Evolutionary conservation across 495 filamentous ascomycete species (phyloP).

Genomic region (Viridothelium virens): DNA sequence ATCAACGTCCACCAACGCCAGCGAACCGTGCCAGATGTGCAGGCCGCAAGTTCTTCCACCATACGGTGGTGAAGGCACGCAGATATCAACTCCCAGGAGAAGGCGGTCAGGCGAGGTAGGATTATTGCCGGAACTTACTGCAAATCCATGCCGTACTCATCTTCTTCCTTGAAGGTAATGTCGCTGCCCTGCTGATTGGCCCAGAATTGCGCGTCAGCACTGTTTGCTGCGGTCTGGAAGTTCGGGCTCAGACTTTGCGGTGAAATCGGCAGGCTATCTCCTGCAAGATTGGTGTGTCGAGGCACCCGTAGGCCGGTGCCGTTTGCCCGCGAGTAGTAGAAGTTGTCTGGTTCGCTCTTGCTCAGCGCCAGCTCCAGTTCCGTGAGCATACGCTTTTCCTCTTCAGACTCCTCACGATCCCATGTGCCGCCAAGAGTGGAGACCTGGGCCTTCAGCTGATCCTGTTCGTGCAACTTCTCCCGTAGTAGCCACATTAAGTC

Average conservation of each 20-base stretch:
- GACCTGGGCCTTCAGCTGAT: constrained; percentile 69
- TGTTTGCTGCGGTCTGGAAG: constrained; percentile 52
- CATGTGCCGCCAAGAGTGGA: constrained; percentile 60
- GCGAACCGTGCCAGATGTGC: background rate
- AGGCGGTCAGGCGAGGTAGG: too few species aligned
- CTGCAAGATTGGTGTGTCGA: constrained; percentile 84
- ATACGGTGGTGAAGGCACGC: too few species aligned
- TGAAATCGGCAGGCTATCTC: constrained; percentile 55
- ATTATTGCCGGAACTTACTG: constrained; percentile 32
- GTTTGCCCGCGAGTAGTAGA: constrained; percentile 74
- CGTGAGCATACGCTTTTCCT: constrained; percentile 88
- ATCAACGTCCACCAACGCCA: constrained; percentile 13
- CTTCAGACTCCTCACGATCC: constrained; percentile 80
- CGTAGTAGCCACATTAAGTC: constrained; percentile 96
- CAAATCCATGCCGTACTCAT: constrained; percentile 81
- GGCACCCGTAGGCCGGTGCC: constrained; percentile 85
- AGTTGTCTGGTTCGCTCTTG: constrained; percentile 62
- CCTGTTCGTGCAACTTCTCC: constrained; percentile 77
- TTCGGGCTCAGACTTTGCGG: constrained; percentile 65
- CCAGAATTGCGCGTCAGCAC: constrained; percentile 61
- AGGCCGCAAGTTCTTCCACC: background rate
- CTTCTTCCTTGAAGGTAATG: constrained; percentile 77
- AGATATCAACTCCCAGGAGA: too few species aligned
- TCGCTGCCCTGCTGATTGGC: constrained; percentile 47
- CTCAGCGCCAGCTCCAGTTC: constrained; percentile 80